These are phyloP conservation scores for Nepenthes mirabilis DNA, from an alignment of 148 eudicot species.

Conservation along the genomic window DNA sequence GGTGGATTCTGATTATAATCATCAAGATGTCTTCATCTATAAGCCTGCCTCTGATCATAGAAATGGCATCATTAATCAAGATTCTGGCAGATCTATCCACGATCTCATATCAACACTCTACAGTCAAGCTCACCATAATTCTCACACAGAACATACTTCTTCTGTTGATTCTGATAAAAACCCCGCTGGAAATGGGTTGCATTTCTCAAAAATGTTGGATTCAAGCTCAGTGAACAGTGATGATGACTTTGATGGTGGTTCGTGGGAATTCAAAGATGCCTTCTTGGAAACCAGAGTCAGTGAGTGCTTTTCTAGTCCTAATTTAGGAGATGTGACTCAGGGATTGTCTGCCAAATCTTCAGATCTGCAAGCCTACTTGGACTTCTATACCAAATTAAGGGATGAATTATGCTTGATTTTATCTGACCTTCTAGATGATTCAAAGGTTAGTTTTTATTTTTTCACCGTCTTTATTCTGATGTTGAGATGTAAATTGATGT, in stretches of 20 bases:
- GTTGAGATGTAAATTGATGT: constrained; percentile 1
- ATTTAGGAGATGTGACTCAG: constrained; percentile 8
- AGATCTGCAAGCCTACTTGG: constrained; percentile 24
- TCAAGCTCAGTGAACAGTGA: constrained; percentile 18
- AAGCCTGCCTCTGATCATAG: constrained; percentile 19
- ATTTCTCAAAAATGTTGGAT: constrained; percentile 15
- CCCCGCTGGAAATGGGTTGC: constrained; percentile 20
- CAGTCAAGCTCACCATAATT: constrained; percentile 34
- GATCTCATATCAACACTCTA: constrained; percentile 65
- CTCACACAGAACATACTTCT: constrained; percentile 3
- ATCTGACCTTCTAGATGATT: constrained; percentile 37
- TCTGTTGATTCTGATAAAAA: constrained; percentile 14
- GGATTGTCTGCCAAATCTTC: constrained; percentile 18
- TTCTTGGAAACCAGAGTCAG: constrained; percentile 10
- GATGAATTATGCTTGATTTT: constrained; percentile 29
- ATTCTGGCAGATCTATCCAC: constrained; percentile 30
- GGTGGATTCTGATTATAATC: constrained; percentile 25
- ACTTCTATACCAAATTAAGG: constrained; percentile 39
- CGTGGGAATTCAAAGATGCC: constrained; percentile 65
- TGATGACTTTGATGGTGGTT: constrained; percentile 36
- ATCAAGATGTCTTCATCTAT: constrained; percentile 11
- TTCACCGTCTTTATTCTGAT: neutral
- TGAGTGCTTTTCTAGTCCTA: constrained; percentile 6
- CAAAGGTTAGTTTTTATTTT: constrained; percentile 36
- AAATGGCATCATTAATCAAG: constrained; percentile 23